A percentile compares a stretch with the other conserved stretches of the same genome.
These are phyloP conservation scores for Taphrina pruni DNA, from an alignment of 1,139 yeast species.

Conservation along the genomic window DNA sequence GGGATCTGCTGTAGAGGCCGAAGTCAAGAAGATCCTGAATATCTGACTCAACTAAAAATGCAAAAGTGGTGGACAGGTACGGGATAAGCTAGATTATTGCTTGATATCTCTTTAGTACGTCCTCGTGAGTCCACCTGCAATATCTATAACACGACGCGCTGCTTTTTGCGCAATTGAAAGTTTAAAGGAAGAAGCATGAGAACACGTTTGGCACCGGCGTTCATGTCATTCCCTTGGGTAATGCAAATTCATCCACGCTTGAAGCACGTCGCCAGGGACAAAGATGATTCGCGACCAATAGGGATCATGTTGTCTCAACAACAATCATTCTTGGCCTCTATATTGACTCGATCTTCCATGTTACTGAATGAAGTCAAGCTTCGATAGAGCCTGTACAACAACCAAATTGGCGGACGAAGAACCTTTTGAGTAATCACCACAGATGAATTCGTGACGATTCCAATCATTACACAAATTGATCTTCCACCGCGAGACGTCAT, in stretches of 20 bases:
- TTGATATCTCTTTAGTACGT: too few species aligned
- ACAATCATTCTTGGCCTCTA: slow-evolving; percentile 30
- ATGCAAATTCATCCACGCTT: slow-evolving; percentile 22
- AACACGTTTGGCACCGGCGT: too few species aligned
- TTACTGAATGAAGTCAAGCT: slow-evolving; percentile 14
- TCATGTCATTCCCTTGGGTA: slow-evolving; percentile 34
- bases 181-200: too few species aligned
- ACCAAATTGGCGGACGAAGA: neutral
- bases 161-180: neutral
- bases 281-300: slow-evolving; percentile 30
- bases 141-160: neutral
- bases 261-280: slow-evolving; percentile 28
- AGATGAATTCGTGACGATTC: neutral
- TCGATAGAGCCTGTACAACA: slow-evolving; percentile 27
- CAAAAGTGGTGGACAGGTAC: too few species aligned
- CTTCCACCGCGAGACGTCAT: too few species aligned
- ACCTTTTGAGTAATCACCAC: neutral
- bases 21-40: slow-evolving; percentile 24
- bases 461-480: neutral
- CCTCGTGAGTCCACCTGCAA: too few species aligned
- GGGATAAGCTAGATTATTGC: too few species aligned
- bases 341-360: slow-evolving; percentile 30
- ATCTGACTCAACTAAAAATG: neutral
- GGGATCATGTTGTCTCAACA: slow-evolving; percentile 24
- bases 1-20: slow-evolving; percentile 68